phyloP scores from a whole-genome alignment of 441 rosid genomes.

The Pelargonium cotyledonis region DNA sequence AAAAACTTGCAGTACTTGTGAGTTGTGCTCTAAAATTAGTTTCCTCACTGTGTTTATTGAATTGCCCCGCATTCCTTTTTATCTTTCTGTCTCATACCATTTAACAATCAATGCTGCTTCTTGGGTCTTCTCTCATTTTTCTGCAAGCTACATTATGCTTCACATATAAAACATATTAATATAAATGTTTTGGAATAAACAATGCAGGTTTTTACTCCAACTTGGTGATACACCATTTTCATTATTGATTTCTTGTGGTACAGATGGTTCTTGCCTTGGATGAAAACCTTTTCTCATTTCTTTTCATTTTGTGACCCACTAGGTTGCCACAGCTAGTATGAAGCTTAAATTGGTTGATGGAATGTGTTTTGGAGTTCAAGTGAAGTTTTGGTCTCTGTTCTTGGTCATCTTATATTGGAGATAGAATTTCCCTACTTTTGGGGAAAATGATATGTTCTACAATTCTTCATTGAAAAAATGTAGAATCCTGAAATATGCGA shows the following conservation, averaged over 20 bases:
- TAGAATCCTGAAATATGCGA: neutral
- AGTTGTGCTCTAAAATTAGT: conserved; percentile 21
- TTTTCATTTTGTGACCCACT: neutral
- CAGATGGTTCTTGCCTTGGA: neutral
- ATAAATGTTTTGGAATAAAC: neutral
- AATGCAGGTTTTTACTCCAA: neutral
- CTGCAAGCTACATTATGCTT: neutral
- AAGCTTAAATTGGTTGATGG: neutral
- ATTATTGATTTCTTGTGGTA: neutral
- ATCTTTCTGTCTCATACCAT: neutral
- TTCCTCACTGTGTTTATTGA: neutral
- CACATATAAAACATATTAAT: neutral
- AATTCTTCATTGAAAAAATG: neutral
- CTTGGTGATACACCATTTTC: neutral
- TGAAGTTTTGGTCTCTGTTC: neutral
- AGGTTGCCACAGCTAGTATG: neutral
- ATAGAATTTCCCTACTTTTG: neutral
- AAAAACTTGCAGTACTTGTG: conserved; percentile 91
- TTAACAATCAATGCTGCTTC: neutral
- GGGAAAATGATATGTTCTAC: neutral
- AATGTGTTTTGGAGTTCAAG: neutral
- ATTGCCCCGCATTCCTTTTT: neutral
- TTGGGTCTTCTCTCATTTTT: neutral
- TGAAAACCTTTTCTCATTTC: neutral
- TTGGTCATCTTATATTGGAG: neutral